Percentiles rank a stretch among this genome's conserved stretches.
These are phyloP conservation scores for Schizosaccharomyces lindneri DNA, from an alignment of 805 yeast species.

Conservation along the genomic window DNA sequence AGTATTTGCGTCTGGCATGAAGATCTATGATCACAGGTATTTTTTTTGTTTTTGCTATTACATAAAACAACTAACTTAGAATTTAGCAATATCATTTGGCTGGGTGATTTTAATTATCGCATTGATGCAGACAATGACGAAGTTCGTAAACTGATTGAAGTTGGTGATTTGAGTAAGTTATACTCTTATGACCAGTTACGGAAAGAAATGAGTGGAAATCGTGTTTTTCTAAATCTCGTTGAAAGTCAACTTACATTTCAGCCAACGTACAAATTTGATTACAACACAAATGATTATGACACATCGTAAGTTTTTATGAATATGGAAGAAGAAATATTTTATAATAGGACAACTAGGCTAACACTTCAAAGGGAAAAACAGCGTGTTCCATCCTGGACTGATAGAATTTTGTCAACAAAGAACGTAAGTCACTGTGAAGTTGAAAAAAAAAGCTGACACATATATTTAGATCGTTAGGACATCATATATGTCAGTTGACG, in stretches of 20 bases:
- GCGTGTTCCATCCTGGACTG: neutral
- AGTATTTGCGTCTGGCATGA: neutral
- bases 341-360: neutral
- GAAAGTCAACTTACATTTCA: conserved; percentile 6
- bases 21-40: neutral
- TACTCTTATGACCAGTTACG: conserved; percentile 4
- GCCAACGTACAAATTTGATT: conserved; percentile 6
- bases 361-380: neutral
- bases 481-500: neutral
- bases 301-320: neutral
- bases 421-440: neutral
- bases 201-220: neutral
- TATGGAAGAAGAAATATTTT: too few species aligned
- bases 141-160: neutral
- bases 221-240: conserved; percentile 1
- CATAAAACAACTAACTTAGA: neutral
- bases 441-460: neutral
- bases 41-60: neutral
- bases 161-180: neutral
- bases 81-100: neutral
- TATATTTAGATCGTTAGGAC: neutral
- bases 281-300: conserved; percentile 1
- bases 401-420: neutral
- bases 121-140: neutral
- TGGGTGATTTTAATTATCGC: conserved; percentile 2